These are phyloP conservation scores for Athelia sp. DNA, from an alignment of 1,284 basidiomycete genomes.

Conservation along the genomic window DNA sequence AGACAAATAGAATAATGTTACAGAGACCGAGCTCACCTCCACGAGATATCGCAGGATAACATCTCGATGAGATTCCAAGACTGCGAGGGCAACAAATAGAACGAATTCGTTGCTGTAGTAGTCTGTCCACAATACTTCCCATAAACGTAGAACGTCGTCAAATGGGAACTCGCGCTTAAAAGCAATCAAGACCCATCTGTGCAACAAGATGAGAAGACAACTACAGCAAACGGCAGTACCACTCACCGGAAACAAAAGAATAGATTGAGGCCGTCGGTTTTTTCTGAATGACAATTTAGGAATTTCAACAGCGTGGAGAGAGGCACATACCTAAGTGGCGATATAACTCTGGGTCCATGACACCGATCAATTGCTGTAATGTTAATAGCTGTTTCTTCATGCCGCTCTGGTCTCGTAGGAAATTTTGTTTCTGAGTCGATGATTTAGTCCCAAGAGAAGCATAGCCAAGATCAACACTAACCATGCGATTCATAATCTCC, in stretches of 20 bases:
- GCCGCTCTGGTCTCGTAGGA: conserved; percentile 93
- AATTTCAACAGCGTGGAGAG: conserved; percentile 1
- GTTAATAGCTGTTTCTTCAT: conserved; percentile 94
- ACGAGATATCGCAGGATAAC: conserved; percentile 91
- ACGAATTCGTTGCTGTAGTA: conserved; percentile 86
- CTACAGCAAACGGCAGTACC: not conserved
- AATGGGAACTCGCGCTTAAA: conserved; percentile 97
- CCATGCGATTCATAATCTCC: conserved; percentile 93
- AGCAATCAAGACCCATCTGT: conserved; percentile 79
- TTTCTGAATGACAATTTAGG: conserved; percentile 49
- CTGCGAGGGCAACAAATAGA: conserved; percentile 91
- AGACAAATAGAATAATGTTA: not conserved
- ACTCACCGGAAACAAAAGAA: conserved; percentile 96
- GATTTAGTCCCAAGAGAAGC: conserved; percentile 2
- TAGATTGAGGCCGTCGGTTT: conserved; percentile 86
- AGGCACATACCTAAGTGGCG: conserved; percentile 64
- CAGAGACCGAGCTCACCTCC: conserved; percentile 50
- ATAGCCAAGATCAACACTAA: conserved; percentile 29
- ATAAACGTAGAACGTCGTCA: conserved; percentile 81
- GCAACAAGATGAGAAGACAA: conserved; percentile 5
- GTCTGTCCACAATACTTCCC: conserved; percentile 97
- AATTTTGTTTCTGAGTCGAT: conserved; percentile 76
- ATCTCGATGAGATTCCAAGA: conserved; percentile 91
- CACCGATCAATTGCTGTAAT: conserved; percentile 83
- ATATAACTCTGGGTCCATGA: conserved; percentile 94